phyloP scores from a whole-genome alignment of 2,329 filamentous ascomycete genomes.

The Coleophoma cylindrospora region DNA sequence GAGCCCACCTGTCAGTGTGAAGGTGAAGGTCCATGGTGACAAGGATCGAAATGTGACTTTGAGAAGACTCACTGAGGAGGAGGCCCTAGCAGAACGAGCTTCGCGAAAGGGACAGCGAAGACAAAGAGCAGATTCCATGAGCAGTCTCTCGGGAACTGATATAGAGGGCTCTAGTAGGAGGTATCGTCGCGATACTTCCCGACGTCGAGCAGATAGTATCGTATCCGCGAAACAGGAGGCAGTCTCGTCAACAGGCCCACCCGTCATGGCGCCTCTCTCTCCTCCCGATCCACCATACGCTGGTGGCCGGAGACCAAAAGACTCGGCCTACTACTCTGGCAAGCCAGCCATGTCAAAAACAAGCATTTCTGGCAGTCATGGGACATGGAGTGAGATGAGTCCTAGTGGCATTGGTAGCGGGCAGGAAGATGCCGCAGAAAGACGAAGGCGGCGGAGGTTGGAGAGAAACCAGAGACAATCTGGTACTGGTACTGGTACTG shows the following conservation, averaged over 20 bases:
- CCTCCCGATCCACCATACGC: conserved; percentile 55
- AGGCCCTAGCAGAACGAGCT: conserved; percentile 38
- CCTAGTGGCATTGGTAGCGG: conserved; percentile 11
- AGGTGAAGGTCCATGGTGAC: conserved; percentile 56
- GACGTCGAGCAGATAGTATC: conserved; percentile 38
- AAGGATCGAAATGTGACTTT: conserved; percentile 56
- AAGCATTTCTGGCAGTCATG: conserved; percentile 20
- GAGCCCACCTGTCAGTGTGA: conserved; percentile 49
- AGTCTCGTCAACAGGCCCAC: conserved; percentile 7
- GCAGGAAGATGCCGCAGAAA: conserved; percentile 41
- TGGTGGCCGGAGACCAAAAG: conserved; percentile 45
- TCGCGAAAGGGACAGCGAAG: conserved; percentile 27
- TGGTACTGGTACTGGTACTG: conserved; percentile 3
- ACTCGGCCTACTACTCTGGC: conserved; percentile 58
- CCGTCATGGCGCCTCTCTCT: conserved; percentile 37
- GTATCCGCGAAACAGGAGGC: conserved; percentile 31
- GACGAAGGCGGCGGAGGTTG: conserved; percentile 47
- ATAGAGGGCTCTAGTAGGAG: conserved; percentile 38
- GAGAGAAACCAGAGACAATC: conserved; percentile 36
- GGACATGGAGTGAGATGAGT: conserved; percentile 27
- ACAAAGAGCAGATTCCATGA: conserved; percentile 44
- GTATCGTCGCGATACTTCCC: conserved; percentile 50
- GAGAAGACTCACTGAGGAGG: conserved; percentile 55
- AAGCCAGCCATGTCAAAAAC: conserved; percentile 28
- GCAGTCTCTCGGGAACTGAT: conserved; percentile 53